Conservation (phyloP, 345 rosid species). For the Ricinus communis region DNA sequence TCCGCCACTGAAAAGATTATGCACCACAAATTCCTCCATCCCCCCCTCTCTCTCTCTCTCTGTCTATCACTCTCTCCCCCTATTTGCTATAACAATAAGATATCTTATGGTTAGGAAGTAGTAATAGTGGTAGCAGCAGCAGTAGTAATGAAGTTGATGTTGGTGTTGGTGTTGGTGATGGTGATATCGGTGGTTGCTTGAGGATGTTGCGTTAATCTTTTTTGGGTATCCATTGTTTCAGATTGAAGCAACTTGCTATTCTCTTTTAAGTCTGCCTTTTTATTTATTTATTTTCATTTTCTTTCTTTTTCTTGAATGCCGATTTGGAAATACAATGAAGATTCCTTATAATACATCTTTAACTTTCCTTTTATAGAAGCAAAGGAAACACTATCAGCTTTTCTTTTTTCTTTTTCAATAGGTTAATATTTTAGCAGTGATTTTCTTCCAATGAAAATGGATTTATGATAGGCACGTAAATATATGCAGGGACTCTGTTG, state of each 20-base stretch:
- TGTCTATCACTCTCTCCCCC: neutral
- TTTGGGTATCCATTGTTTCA: slow-evolving; percentile 83
- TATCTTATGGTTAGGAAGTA: slow-evolving; percentile 16
- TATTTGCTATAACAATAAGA: neutral
- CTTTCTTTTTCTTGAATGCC: slow-evolving; percentile 20
- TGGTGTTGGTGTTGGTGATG: slow-evolving; percentile 18
- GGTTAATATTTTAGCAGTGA: neutral
- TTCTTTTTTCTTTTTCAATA: no score
- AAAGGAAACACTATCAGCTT: slow-evolving; percentile 38
- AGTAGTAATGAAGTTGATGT: slow-evolving; percentile 5
- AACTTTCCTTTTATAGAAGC: slow-evolving; percentile 56
- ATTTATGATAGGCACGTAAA: no score
- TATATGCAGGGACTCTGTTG: no score
- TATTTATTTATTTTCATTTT: neutral
- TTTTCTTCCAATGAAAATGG: neutral
- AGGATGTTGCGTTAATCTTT: slow-evolving; percentile 47
- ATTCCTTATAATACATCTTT: slow-evolving; percentile 51
- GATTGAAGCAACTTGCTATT: slow-evolving; percentile 61
- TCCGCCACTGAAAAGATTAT: slow-evolving; percentile 52
- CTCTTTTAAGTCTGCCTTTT: slow-evolving; percentile 30
- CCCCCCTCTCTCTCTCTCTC: neutral
- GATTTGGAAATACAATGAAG: slow-evolving; percentile 42
- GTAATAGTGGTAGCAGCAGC: neutral
- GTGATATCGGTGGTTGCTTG: slow-evolving; percentile 49
- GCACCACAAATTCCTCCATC: slow-evolving; percentile 61